These are phyloP conservation scores for Agrostemma githago DNA, from an alignment of 148 eudicot species.

Conservation along the genomic window DNA sequence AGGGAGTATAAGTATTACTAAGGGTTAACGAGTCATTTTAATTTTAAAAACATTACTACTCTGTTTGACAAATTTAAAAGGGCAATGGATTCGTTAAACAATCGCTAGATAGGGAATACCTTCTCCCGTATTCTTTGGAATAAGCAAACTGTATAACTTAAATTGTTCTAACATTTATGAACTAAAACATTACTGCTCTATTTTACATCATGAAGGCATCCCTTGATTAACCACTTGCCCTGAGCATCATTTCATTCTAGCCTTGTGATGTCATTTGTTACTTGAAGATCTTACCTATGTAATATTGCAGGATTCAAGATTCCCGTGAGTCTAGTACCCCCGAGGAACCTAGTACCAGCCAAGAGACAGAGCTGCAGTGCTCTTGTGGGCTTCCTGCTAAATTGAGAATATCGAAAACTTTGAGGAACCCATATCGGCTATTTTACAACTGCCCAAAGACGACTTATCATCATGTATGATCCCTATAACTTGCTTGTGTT, in stretches of 20 bases:
- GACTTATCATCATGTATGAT: conserved; percentile 31
- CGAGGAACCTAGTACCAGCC: conserved; percentile 28
- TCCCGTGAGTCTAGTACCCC: conserved; percentile 23
- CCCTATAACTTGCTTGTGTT: conserved; percentile 7
- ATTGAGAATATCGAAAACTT: conserved; percentile 37
- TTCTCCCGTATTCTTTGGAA: neutral
- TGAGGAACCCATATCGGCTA: conserved; percentile 35
- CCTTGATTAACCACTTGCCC: neutral
- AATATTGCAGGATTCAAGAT: conserved; percentile 22
- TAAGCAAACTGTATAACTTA: neutral
- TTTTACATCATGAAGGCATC: neutral
- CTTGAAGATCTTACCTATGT: conserved; percentile 17
- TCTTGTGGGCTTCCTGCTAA: conserved; percentile 43
- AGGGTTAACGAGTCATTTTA: neutral
- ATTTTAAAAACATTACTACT: neutral
- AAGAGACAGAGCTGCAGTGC: conserved; percentile 31
- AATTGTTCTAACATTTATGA: neutral
- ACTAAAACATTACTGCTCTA: too few relatives aligned
- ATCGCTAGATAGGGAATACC: neutral
- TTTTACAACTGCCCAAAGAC: conserved; percentile 42
- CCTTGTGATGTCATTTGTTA: conserved; percentile 2
- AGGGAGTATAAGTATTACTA: neutral
- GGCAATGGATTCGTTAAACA: neutral
- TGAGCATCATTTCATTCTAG: conserved; percentile 3
- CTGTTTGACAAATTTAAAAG: neutral